A percentile compares a stretch with the other conserved stretches of the same genome.
phyloP scores from a whole-genome alignment of 345 rosid genomes.

The Psidium guajava region DNA sequence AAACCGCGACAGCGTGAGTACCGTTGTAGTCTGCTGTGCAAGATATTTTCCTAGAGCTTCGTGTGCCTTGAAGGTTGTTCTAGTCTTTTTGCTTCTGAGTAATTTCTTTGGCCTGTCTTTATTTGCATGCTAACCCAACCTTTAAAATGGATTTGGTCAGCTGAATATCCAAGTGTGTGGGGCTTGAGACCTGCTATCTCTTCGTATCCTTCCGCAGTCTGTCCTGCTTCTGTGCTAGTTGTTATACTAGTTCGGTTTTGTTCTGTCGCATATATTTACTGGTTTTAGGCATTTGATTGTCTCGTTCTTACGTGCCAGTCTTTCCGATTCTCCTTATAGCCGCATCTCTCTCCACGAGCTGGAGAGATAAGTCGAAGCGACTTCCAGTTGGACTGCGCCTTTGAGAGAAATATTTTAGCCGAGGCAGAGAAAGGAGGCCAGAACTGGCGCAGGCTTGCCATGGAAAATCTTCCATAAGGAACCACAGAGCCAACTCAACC shows the following conservation, averaged over 20 bases:
- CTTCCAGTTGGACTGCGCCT: slow-evolving; percentile 64
- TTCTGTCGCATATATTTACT: not conserved
- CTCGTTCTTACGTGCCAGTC: not conserved
- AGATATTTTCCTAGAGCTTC: not conserved
- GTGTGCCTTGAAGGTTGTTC: not conserved
- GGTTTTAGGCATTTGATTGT: not conserved
- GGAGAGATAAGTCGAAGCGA: slow-evolving; percentile 65
- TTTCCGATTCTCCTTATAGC: slow-evolving; percentile 19
- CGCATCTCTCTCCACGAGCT: slow-evolving; percentile 41
- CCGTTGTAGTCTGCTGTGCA: not conserved
- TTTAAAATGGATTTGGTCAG: not conserved
- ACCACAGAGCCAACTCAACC: slow-evolving; percentile 17
- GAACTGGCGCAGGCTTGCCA: slow-evolving; percentile 55
- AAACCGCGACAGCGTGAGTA: not conserved
- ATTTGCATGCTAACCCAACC: not conserved
- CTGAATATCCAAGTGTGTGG: not conserved
- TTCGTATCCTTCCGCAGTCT: not conserved
- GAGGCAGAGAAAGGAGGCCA: slow-evolving; percentile 60
- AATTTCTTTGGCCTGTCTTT: not conserved
- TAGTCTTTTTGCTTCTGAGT: not conserved
- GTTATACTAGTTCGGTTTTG: not conserved
- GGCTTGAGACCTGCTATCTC: not conserved
- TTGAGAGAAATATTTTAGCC: slow-evolving; percentile 56
- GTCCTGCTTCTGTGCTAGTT: not conserved
- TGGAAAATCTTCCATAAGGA: slow-evolving; percentile 48